Evolutionary conservation across 2,329 filamentous ascomycete genomes (phyloP), one percentile per base, ranked within the genome.

Genomic region (Colletotrichum incanum): DNA sequence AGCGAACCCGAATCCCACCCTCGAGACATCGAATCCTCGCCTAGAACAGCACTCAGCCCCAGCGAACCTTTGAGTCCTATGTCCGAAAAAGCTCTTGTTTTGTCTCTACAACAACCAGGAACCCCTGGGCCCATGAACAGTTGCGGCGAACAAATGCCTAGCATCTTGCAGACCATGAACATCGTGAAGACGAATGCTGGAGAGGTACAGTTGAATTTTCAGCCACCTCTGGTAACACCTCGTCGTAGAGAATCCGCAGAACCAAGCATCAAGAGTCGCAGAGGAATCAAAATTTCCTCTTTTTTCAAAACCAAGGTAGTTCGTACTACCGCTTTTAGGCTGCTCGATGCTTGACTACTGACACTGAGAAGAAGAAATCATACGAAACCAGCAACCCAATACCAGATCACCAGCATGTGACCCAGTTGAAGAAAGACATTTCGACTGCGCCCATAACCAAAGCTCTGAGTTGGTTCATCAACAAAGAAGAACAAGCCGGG

Each of bases 51-150:
- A 5, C 45, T 63, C 43, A 74, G 74, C 16, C 67, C 76, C 1
- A 67, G 76, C 18, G 60, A 23, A 18, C 78, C 81, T 1, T 73
- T 77, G 16, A 87, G 84, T 63, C 86, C 86, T 71, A 75, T 85
- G 9, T 85, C 84, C 0, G 86, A 88, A 72, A 82, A 83, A 20
- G 84, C 84, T 0, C 86, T 87, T 70, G 85, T 88, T 0, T 78
- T 82, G 3, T 87, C 85, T 0, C 75, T 88, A 4, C 86, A 88
- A 67, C 79, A 76, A 45, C 80, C 79, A 34, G 1, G 37, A 47
- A 23, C 56, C 41, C 16, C 20, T 7, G 31, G 41, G 18, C n/a
- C 47, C 16, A 39, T 16, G 39, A 50, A 20, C 39, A 28, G 20
- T 23, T 20, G 3, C 28, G 20, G 49, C 43, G 28, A 65, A 45